Base-by-base conservation (phyloP, 768 basidiomycete genomes). In the Termitomyces sp. region DNA sequence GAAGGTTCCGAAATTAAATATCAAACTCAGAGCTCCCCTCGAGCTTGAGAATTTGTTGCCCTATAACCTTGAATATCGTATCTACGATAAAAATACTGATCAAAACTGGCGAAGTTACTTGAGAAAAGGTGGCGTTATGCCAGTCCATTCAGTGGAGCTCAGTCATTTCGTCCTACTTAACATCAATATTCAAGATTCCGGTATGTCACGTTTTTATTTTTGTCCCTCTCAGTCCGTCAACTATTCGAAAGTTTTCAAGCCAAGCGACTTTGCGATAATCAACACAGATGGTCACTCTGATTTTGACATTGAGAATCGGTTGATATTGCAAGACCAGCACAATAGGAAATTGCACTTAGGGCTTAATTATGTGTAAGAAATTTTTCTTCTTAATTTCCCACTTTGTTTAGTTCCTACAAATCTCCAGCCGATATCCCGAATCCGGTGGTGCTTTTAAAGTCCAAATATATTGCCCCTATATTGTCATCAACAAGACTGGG, bases 181-280 rank as follows among this genome's bases (percentile, higher is more conserved):
- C 63, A 79, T 98, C n/a, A 79, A 87, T 54, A 78, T 97, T 1
- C 89, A 98, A 72, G 96, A 98, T 63, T 90, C 93, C 49, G 85
- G 96, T 94, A 63, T 64, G 79, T 49, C 11, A 57, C 16, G 1
- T 40, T 22, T 51, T 20, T 3, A 22, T 10, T 10, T 10, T 52
- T n/a, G n/a, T 36, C 20, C n/a, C 11, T 22, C 11, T 24, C 36
- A 40, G 16, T 35, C 1, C n/a, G 10, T 28, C 46, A 22, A 36
- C 43, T 32, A 47, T 47, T 51, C 28, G 43, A 43, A 63, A 96
- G 94, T 85, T 14, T 92, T 94, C 76, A 90, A 89, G 66, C 88
- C 93, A 16, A 96, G 94, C 68, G 95, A 98, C 58, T 99, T 97
- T 64, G 89, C 94, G 3, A 98, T 99, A 71, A 95, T 99, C 73